A percentile compares a stretch with the other conserved stretches of the same genome.
Conservation (phyloP, 495 filamentous ascomycete genomes). For the Penicillium silybi region DNA sequence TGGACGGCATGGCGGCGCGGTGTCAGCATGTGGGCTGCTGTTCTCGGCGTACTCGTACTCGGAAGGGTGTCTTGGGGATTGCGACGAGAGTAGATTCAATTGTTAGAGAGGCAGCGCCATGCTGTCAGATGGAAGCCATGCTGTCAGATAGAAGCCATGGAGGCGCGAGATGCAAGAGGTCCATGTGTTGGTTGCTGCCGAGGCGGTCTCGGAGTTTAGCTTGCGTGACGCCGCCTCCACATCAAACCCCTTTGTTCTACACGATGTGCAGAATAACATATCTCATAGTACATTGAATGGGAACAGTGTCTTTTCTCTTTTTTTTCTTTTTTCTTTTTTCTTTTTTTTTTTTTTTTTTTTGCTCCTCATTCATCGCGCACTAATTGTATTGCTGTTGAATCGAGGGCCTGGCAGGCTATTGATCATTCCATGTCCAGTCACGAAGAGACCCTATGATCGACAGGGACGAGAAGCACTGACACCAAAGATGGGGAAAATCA, state of each 20-base stretch:
- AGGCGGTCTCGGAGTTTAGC: conserved; percentile 6
- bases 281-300: neutral
- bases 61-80: conserved; percentile 13
- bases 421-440: neutral
- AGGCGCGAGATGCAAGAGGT: conserved; percentile 12
- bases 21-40: conserved; percentile 36
- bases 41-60: neutral
- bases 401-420: neutral
- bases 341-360: too few relatives aligned
- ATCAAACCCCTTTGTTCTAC: neutral
- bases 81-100: conserved; percentile 7
- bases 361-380: neutral
- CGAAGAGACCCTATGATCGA: neutral
- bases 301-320: too few relatives aligned
- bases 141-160: conserved; percentile 22
- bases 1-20: conserved; percentile 45
- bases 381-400: neutral
- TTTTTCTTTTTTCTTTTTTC: too few relatives aligned
- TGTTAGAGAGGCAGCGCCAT: conserved; percentile 19
- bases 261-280: neutral
- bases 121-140: conserved; percentile 26
- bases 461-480: neutral
- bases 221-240: conserved; percentile 11
- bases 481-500: neutral
- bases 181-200: conserved; percentile 7